Base-by-base conservation (phyloP, 2,329 filamentous ascomycete species). In the Rutstroemia sp. region DNA sequence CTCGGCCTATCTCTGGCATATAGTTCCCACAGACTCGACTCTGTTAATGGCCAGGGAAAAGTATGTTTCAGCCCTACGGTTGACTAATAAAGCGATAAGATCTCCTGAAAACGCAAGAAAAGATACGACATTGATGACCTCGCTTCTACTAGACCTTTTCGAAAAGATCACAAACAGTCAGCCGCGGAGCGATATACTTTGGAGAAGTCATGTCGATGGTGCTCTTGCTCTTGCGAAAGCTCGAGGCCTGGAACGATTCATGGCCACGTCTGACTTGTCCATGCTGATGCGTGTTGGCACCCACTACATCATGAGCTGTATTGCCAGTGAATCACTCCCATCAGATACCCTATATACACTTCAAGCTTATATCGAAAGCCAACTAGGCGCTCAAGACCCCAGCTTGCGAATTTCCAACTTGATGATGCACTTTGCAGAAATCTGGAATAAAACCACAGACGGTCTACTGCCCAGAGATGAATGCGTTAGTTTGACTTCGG, bases 191-290 rank as follows among this genome's bases (percentile, higher is more conserved):
- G 23, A 16, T 10, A 39, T 34, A 16, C 42, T 14, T 39, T 48
- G 30, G 16, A 42, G 16, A n/a, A 48, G 71, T 63, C 70, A 73
- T 48, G 75, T 73, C 65, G 76, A 73, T 9, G 75, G 75, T 34
- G 67, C 53, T 51, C 67, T 68, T 30, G 64, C 50, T 58, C 65
- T 69, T 44, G 61, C 59, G 34, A 63, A 68, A 21, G 59, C 61
- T 16, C 21, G 44, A 45, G 44, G 21, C 14, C 19, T 42, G 14
- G 45, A 30, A 12, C 3, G 34, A 6, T 54, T 40, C 30, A 2
- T 19, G 8, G 16, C 39, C 2, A 10, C 5, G 4, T 19, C 21
- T 21, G 19, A 47, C 25, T 17, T 39, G 4, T 39, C 8, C 14
- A 30, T 56, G 2, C 23, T 57, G n/a, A 23, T 51, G 16, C 21